Evolutionary conservation across 2,329 filamentous ascomycete genomes (phyloP).

Genomic region (Aspergillus viridinutans): DNA sequence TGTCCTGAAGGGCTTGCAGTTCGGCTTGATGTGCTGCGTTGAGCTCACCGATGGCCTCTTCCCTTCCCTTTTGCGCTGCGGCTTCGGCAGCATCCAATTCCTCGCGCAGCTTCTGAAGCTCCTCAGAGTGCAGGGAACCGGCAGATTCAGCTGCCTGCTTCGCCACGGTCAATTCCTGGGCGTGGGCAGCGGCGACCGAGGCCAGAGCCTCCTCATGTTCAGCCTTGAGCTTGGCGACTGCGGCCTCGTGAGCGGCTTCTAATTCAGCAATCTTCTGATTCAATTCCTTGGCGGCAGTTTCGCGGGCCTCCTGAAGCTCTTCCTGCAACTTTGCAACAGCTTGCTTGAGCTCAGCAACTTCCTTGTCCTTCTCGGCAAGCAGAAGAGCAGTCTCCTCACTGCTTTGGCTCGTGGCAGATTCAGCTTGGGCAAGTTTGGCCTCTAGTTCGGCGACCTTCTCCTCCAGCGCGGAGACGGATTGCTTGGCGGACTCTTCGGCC

Average conservation of each 20-base stretch:
- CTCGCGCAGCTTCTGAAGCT: constrained; percentile 33
- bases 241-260: constrained; percentile 24
- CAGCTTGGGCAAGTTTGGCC: constrained; percentile 29
- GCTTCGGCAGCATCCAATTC: constrained; percentile 29
- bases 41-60: constrained; percentile 29
- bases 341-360: constrained; percentile 32
- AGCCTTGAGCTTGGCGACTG: constrained; percentile 19
- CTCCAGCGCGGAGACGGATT: constrained; percentile 27
- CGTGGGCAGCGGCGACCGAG: constrained; percentile 26
- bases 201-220: constrained; percentile 11
- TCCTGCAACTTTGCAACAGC: constrained; percentile 29
- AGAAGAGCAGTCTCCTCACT: constrained; percentile 21
- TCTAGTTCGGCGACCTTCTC: constrained; percentile 35
- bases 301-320: constrained; percentile 29
- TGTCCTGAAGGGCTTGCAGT: constrained; percentile 31
- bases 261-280: constrained; percentile 25
- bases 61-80: constrained; percentile 25
- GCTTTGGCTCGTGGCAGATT: constrained; percentile 23
- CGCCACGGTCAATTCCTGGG: constrained; percentile 30
- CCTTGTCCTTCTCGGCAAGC: constrained; percentile 35
- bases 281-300: constrained; percentile 18
- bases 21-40: constrained; percentile 29
- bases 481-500: constrained; percentile 30
- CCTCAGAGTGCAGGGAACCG: constrained; percentile 24
- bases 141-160: constrained; percentile 29